Base-by-base conservation (phyloP, 371 early-diverging fungal species). In the Apophysomyces sp. region DNA sequence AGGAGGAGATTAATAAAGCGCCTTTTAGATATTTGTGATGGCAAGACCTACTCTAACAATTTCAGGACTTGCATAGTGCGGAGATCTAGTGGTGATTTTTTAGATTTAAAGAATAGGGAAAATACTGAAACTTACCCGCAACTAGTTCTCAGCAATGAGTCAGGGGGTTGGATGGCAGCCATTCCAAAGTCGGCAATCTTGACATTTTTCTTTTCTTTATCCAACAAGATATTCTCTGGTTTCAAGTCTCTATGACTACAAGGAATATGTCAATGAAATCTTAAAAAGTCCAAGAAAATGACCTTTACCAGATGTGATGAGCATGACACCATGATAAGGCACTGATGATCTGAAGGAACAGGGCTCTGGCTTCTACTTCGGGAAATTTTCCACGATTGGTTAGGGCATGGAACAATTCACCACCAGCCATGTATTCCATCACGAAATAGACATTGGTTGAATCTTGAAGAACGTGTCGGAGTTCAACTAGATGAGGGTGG, bases 371-470 rank as follows among this genome's bases (percentile, higher is more conserved):
- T 66, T 95, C 94, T 7, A 68, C 58, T 68, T 99, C 98, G 11
- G 85, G 74, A 27, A 99, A 73, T 9, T 89, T 73, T 0, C 96
- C 96, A 49, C 88, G 83, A 63, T 92, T 88, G 34, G 95, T 86
- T 34, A 99, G 78, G 62, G 93, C 86, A 61, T 97, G 94, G 65
- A 96, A 94, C 26, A 99, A 75, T 77, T 98, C 98, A 18, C 95
- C 96, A 36, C 99, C 99, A 68, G 92, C 91, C 58, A 95, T 84
- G 66, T 95, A 94, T 69, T 98, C 98, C 89, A 97, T 90, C 13
- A 99, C 90, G 60, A 99, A 79, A 76, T 92, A 97, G 27, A 92
- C 92, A 64, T 65, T 72, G 15, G 53, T 41, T 5, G 72, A 55
- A 40, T 80, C 77, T 49, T 95, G 95, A 54, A 93, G 87, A 15